phyloP scores from a whole-genome alignment of 371 early-diverging fungal genomes.

The Mucor circinelloides region DNA sequence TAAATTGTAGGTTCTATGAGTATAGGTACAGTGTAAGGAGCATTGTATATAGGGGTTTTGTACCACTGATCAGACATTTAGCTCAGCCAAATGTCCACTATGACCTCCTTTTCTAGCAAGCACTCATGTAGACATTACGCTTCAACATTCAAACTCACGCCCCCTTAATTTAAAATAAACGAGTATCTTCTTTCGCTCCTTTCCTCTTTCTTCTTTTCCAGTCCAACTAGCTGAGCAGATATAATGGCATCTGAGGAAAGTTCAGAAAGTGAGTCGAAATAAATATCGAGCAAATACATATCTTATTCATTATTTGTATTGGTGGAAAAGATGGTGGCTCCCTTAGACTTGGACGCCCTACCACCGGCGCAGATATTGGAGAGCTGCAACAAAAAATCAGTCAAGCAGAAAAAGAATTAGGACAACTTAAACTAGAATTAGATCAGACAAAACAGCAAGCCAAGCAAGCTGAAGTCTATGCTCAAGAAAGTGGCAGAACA shows the following conservation, averaged over 20 bases:
- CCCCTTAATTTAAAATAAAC: background rate
- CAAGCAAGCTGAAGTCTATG: conserved; percentile 48
- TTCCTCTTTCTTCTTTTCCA: background rate
- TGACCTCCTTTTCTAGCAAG: background rate
- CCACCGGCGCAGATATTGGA: conserved; percentile 54
- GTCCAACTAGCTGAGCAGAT: background rate
- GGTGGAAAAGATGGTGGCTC: conserved; percentile 4
- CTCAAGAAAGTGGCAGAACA: conserved; percentile 51
- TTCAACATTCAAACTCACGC: background rate
- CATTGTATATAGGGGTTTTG: no score
- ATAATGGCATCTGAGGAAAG: conserved; percentile 5
- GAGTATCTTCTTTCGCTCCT: background rate
- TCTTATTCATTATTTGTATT: background rate
- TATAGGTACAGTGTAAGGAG: no score
- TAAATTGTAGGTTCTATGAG: no score
- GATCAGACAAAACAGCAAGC: conserved; percentile 51
- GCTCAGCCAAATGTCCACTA: background rate
- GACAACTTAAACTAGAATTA: conserved; percentile 35
- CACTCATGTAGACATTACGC: background rate
- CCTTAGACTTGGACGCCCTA: conserved; percentile 21
- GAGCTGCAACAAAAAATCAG: conserved; percentile 53
- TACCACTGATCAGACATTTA: background rate
- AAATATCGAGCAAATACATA: background rate
- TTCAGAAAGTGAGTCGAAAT: background rate
- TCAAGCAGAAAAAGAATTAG: conserved; percentile 43